Evolutionary conservation across 257 asterid species (phyloP).

Genomic region (Nemophila menziesii): DNA sequence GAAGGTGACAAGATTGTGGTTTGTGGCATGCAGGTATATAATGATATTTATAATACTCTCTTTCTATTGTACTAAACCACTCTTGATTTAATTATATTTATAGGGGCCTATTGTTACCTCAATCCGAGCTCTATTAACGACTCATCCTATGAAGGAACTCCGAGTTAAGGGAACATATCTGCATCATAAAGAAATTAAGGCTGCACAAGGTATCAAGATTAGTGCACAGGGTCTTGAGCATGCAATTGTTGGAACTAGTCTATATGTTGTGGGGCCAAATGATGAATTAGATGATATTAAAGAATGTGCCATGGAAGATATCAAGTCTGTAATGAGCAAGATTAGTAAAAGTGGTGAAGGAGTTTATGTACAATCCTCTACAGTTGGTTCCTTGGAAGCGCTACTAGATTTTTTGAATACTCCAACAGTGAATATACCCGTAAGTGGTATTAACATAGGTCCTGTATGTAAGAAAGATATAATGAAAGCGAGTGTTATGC

Average conservation of each 20-base stretch:
- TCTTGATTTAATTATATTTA: slow-evolving; percentile 12
- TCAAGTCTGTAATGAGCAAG: slow-evolving; percentile 87
- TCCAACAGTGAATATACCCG: slow-evolving; percentile 88
- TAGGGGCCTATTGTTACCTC: slow-evolving; percentile 85
- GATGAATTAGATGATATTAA: slow-evolving; percentile 71
- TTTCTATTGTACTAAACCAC: slow-evolving; percentile 4
- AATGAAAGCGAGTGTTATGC: slow-evolving; percentile 98
- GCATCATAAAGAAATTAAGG: slow-evolving; percentile 92
- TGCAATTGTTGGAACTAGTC: slow-evolving; percentile 93
- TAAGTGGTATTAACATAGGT: slow-evolving; percentile 94
- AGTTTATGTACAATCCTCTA: slow-evolving; percentile 95
- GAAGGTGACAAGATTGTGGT: slow-evolving; percentile 97
- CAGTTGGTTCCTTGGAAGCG: slow-evolving; percentile 98
- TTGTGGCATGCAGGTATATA: slow-evolving; percentile 92
- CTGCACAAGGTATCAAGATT: slow-evolving; percentile 96
- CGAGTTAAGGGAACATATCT: slow-evolving; percentile 92
- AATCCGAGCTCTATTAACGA: slow-evolving; percentile 87
- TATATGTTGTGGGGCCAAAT: slow-evolving; percentile 77
- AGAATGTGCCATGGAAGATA: slow-evolving; percentile 89
- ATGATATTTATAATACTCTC: slow-evolving; percentile 17
- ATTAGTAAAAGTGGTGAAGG: slow-evolving; percentile 91
- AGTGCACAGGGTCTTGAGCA: slow-evolving; percentile 98
- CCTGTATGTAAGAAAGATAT: slow-evolving; percentile 92
- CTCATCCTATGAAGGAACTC: slow-evolving; percentile 99
- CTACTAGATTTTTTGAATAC: slow-evolving; percentile 82